These are phyloP conservation scores for Graphiopsis chlorocephala DNA, from an alignment of 2,329 filamentous ascomycete species.

Conservation along the genomic window DNA sequence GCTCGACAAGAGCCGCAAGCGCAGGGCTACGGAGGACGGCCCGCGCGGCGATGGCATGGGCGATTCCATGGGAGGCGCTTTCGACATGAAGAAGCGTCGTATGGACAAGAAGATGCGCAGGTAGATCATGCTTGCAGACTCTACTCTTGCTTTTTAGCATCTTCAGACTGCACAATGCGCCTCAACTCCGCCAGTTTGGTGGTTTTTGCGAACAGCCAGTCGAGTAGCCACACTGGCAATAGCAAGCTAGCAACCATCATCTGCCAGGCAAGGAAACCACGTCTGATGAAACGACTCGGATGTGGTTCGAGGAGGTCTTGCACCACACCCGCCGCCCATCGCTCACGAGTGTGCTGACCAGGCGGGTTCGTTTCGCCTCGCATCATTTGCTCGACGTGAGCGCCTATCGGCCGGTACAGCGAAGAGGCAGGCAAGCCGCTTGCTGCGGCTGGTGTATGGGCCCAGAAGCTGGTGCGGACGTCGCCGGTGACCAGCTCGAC, in stretches of 20 bases:
- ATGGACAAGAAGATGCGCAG: constrained; percentile 40
- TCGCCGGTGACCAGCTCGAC: constrained; percentile 23
- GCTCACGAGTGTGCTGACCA: constrained; percentile 17
- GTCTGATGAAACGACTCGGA: constrained; percentile 19
- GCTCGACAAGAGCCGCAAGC: constrained; percentile 83
- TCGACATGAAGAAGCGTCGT: constrained; percentile 66
- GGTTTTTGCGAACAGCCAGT: constrained; percentile 3
- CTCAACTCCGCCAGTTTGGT: constrained; percentile 2
- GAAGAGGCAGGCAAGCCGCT: constrained; percentile 27
- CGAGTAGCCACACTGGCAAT: not conserved
- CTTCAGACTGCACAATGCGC: not conserved
- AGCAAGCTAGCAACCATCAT: not conserved
- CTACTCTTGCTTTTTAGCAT: constrained; percentile 3
- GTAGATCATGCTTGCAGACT: constrained; percentile 14
- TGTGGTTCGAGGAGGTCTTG: constrained; percentile 17
- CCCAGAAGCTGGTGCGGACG: constrained; percentile 20
- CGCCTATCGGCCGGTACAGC: constrained; percentile 22
- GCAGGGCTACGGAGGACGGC: constrained; percentile 70
- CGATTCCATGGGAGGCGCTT: constrained; percentile 52
- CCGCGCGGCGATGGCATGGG: constrained; percentile 66
- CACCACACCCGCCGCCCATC: constrained; percentile 22
- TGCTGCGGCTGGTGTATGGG: not conserved
- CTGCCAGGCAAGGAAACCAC: constrained; percentile 5
- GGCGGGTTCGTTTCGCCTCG: constrained; percentile 10
- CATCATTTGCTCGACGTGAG: constrained; percentile 15